Conservation (phyloP, 352 stramenopile species). For the Blastocystis sp. region DNA sequence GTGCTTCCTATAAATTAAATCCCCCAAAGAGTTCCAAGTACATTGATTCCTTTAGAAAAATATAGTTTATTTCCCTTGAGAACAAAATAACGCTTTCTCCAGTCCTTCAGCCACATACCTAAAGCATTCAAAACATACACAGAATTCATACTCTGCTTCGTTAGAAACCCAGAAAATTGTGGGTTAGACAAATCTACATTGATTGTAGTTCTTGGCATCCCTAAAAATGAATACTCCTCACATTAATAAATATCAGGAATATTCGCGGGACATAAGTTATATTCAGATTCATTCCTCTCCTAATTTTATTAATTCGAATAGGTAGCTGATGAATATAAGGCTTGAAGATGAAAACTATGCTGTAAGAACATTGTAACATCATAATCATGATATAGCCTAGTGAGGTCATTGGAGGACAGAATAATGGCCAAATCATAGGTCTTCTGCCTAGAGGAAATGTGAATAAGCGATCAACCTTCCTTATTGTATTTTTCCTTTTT, state of each 20-base stretch:
- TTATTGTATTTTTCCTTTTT: not conserved
- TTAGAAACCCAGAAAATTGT: conserved; percentile 78
- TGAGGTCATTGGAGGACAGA: not conserved
- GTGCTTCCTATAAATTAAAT: conserved; percentile 61
- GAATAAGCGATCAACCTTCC: not conserved
- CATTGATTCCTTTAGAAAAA: conserved; percentile 72
- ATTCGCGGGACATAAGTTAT: not conserved
- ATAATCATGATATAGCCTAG: not conserved
- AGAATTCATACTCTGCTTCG: conserved; percentile 74
- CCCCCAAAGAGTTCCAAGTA: not conserved
- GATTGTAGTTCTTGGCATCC: not conserved
- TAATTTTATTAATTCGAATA: no score
- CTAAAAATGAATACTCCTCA: not conserved
- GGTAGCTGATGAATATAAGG: not conserved
- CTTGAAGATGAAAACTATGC: not conserved
- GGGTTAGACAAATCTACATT: conserved; percentile 71
- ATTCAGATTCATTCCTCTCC: not conserved
- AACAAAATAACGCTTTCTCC: conserved; percentile 80
- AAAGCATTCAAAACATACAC: not conserved
- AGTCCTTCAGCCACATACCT: conserved; percentile 77
- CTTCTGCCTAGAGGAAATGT: not conserved
- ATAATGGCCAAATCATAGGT: not conserved
- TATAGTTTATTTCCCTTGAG: conserved; percentile 83
- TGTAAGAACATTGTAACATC: not conserved
- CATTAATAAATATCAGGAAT: not conserved